Percentiles rank a stretch among this genome's conserved stretches.
Conservation (phyloP, 2,329 filamentous ascomycete species). For the Penicillium sp. region DNA sequence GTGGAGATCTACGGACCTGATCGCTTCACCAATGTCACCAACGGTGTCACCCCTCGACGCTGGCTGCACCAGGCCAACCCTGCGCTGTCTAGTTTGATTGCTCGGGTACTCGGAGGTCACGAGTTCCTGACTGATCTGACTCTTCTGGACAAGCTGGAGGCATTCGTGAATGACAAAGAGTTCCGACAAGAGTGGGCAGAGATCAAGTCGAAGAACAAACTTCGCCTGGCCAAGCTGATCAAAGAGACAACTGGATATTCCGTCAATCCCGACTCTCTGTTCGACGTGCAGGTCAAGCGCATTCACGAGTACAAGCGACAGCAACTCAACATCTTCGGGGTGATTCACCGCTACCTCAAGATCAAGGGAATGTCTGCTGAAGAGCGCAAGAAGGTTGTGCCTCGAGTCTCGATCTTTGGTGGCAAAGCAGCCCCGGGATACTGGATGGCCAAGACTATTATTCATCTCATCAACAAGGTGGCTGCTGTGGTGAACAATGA, state of each 20-base stretch:
- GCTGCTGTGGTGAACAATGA: slow-evolving; percentile 91
- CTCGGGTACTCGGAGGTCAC: slow-evolving; percentile 80
- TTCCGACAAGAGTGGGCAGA: slow-evolving; percentile 96
- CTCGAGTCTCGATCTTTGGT: slow-evolving; percentile 93
- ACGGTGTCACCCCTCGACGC: slow-evolving; percentile 92
- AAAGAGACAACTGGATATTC: slow-evolving; percentile 76
- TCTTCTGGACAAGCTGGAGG: slow-evolving; percentile 80
- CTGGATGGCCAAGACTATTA: slow-evolving; percentile 99
- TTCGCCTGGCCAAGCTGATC: slow-evolving; percentile 88
- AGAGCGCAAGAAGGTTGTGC: slow-evolving; percentile 82
- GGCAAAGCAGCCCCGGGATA: slow-evolving; percentile 98
- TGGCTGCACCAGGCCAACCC: slow-evolving; percentile 99
- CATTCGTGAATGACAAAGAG: slow-evolving; percentile 79
- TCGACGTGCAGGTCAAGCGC: slow-evolving; percentile 97
- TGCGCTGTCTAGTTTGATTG: slow-evolving; percentile 86
- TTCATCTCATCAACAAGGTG: slow-evolving; percentile 93
- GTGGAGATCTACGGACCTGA: slow-evolving; percentile 92
- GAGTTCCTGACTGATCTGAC: slow-evolving; percentile 91
- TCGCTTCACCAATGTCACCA: slow-evolving; percentile 98
- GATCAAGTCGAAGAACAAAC: slow-evolving; percentile 97
- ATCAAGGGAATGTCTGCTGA: slow-evolving; percentile 85
- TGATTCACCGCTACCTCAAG: slow-evolving; percentile 89
- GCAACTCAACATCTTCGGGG: slow-evolving; percentile 98
- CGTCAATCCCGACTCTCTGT: slow-evolving; percentile 86
- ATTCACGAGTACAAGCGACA: slow-evolving; percentile 99